Base-by-base conservation (phyloP, 306 rosid species). In the Prosopis cineraria region DNA sequence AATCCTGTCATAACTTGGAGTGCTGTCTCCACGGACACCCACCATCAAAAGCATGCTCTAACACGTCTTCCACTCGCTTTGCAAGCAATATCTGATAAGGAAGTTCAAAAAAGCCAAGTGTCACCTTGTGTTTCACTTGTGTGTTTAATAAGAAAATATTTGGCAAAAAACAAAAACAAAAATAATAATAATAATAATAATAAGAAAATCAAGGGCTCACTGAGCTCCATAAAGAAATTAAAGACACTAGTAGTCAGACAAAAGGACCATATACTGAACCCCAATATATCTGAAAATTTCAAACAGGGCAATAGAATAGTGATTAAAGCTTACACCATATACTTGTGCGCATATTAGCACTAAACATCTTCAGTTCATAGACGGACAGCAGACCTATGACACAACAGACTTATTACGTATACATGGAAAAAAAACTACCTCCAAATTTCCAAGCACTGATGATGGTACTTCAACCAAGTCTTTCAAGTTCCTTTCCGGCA, bases 381-480 rank as follows among this genome's bases (percentile, higher is more conserved):
- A 48, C 10, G 25, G 25, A 48, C 56, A 55, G 9, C 56, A 55
- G 9, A 31, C 60, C 41, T 10, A 43, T 19, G 20, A 55, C 3
- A 56, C 40, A 69, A 64, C 56, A 75, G 64, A 3, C 8, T 79
- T 72, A n/a, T 19, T 36, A 7, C 22, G 29, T 47, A 29, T 71
- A 77, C 29, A 55, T 22, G 69, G 24, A 73, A 77, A 20, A 22
- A 81, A 65, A 73, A 66, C 79, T 83, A 92, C 98, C 98, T 95
- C 98, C 84, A 95, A 73, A 79, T 76, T 84, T 25, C 87, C 85
- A 60, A 92, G 92, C 80, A 95, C 98, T 6, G 87, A 83, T 10
- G 98, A 64, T 76, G 98, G 98, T 41, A 95, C 96, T 86, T 95
- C 98, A 73, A 75, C 94, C 81, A 93, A 90, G 87, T 95, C 99